Percentiles rank a stretch among this genome's conserved stretches.
These are phyloP conservation scores for Salvia miltiorrhiza DNA, from an alignment of 257 asterid genomes.

Conservation along the genomic window DNA sequence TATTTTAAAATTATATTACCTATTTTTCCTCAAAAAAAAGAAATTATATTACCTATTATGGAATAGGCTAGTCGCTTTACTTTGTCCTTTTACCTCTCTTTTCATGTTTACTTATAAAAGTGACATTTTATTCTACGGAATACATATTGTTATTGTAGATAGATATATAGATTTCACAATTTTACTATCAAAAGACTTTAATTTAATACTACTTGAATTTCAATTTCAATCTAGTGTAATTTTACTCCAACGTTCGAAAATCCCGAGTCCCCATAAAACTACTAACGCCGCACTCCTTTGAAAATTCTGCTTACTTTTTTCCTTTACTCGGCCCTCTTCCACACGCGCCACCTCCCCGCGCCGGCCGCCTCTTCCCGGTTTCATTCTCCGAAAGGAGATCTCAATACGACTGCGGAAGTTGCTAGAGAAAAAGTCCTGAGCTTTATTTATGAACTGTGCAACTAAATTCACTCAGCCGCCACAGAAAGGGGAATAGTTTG, in stretches of 20 bases:
- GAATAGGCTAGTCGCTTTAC: not conserved
- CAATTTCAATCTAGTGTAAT: not conserved
- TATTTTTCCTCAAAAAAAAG: too few species aligned
- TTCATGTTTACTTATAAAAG: not conserved
- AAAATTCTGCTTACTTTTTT: conserved; percentile 12
- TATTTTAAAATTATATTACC: not conserved
- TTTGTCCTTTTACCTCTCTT: not conserved
- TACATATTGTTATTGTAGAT: not conserved
- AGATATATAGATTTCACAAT: not conserved
- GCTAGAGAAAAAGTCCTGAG: conserved; percentile 18
- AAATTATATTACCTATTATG: too few species aligned
- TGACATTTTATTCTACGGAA: not conserved
- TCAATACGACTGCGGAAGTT: not conserved
- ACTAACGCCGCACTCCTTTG: conserved; percentile 24
- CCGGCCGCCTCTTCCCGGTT: too few species aligned
- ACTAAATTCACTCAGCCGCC: conserved; percentile 29
- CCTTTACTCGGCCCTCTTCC: conserved; percentile 20
- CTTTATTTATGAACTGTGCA: conserved; percentile 46
- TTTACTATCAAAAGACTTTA: not conserved
- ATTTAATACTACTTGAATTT: not conserved
- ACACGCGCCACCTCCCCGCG: conserved; percentile 62
- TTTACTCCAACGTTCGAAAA: conserved; percentile 29
- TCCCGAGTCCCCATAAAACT: conserved; percentile 11
- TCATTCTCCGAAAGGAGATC: conserved; percentile 28
- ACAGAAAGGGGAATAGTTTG: conserved; percentile 25